Percentiles rank a stretch among this genome's conserved stretches.
Conservation (phyloP, 1,139 yeast species). For the Geotrichum klebahnii region DNA sequence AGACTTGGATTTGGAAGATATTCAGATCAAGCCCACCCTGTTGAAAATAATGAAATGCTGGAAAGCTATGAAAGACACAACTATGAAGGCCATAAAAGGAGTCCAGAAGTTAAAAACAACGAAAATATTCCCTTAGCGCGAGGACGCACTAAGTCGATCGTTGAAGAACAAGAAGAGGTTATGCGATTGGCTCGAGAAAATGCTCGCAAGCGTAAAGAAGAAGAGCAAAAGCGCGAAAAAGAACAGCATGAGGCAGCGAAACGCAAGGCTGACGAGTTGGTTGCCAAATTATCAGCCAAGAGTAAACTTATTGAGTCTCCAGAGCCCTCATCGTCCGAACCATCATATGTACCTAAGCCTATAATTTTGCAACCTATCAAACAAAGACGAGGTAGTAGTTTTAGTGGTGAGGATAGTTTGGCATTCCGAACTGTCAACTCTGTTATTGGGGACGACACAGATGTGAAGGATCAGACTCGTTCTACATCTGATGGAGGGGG, state of each 20-base stretch:
- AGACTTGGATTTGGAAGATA: too few relatives aligned
- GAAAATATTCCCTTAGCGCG: too few relatives aligned
- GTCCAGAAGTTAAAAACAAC: too few relatives aligned
- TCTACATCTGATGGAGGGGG: neutral
- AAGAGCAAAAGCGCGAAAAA: constrained; percentile 34
- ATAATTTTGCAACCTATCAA: too few relatives aligned
- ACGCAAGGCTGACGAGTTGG: constrained; percentile 30
- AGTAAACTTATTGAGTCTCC: too few relatives aligned
- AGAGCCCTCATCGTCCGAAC: neutral
- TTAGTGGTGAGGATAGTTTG: constrained; percentile 3
- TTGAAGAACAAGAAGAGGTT: constrained; percentile 36
- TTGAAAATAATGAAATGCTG: neutral
- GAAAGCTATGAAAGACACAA: neutral
- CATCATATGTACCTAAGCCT: neutral
- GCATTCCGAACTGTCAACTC: constrained; percentile 3
- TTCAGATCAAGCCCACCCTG: too few relatives aligned
- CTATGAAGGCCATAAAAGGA: too few relatives aligned
- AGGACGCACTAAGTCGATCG: constrained; percentile 14
- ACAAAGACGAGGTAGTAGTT: constrained; percentile 7
- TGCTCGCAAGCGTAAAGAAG: constrained; percentile 31
- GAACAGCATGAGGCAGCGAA: constrained; percentile 34
- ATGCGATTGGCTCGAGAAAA: constrained; percentile 31
- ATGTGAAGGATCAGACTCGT: neutral
- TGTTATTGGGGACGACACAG: constrained; percentile 8
- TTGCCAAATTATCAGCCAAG: constrained; percentile 18